Conservation (phyloP, 208 protist genomes). For the Leishmania mexicana region DNA sequence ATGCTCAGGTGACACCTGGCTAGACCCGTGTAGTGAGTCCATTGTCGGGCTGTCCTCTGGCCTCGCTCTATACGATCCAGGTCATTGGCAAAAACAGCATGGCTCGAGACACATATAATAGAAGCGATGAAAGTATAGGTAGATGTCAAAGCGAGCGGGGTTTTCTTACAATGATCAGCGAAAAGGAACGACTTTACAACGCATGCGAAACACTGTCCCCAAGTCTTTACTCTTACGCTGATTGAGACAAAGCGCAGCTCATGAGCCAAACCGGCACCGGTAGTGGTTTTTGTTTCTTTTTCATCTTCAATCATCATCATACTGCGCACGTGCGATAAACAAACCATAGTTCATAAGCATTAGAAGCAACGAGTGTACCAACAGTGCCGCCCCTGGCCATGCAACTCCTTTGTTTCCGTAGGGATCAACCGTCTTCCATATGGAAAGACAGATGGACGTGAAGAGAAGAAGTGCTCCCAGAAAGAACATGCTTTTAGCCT, state of each 20-base stretch:
- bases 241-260: neutral
- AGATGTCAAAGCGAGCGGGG: neutral
- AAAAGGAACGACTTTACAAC: neutral
- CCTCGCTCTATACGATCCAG: neutral
- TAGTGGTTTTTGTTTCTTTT: neutral
- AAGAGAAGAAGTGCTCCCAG: constrained; percentile 50
- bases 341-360: constrained; percentile 37
- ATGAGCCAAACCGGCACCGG: neutral
- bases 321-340: constrained; percentile 20
- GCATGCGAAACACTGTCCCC: neutral
- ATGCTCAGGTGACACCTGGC: constrained; percentile 42
- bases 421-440: constrained; percentile 63
- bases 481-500: constrained; percentile 68
- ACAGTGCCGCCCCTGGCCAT: constrained; percentile 59
- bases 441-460: constrained; percentile 41
- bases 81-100: neutral
- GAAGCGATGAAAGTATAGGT: neutral
- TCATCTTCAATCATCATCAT: constrained; percentile 16
- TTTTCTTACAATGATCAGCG: neutral
- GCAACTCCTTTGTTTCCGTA: constrained; percentile 30
- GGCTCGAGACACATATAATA: neutral
- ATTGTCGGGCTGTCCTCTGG: constrained; percentile 15
- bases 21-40: constrained; percentile 25
- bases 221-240: neutral
- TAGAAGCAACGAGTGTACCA: constrained; percentile 49